Evolutionary conservation across 371 early-diverging fungal species (phyloP).

Genomic region (Mucor mucedo): DNA sequence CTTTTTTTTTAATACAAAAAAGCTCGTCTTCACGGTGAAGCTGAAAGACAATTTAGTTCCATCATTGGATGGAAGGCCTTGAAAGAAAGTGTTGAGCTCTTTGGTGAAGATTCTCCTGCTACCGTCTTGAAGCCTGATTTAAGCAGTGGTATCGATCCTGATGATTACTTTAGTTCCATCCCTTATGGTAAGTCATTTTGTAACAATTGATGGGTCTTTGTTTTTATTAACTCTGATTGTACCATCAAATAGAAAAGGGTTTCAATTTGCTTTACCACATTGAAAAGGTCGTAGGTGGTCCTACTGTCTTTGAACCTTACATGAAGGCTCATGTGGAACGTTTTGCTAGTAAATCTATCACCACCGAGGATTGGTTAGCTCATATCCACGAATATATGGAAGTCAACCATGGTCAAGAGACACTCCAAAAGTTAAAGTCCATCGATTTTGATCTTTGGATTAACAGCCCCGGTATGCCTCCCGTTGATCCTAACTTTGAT

Average conservation of each 20-base stretch:
- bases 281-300: slow-evolving; percentile 87
- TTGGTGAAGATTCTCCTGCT: slow-evolving; percentile 75
- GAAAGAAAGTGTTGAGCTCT: slow-evolving; percentile 78
- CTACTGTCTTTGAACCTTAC: slow-evolving; percentile 82
- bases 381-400: slow-evolving; percentile 79
- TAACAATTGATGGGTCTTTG: not conserved
- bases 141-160: slow-evolving; percentile 84
- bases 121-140: slow-evolving; percentile 84
- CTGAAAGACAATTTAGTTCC: slow-evolving; percentile 84
- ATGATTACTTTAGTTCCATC: slow-evolving; percentile 91
- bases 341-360: slow-evolving; percentile 89
- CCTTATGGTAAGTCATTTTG: slow-evolving; percentile 76
- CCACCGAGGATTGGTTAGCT: slow-evolving; percentile 85
- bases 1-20: not conserved
- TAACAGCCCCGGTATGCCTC: slow-evolving; percentile 86
- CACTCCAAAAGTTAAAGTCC: slow-evolving; percentile 67
- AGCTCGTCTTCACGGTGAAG: slow-evolving; percentile 81
- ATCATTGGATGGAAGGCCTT: slow-evolving; percentile 82
- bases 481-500: slow-evolving; percentile 86
- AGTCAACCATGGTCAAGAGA: slow-evolving; percentile 63
- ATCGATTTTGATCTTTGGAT: slow-evolving; percentile 95
- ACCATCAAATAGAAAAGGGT: slow-evolving; percentile 75
- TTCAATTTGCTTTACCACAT: slow-evolving; percentile 92
- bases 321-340: slow-evolving; percentile 82
- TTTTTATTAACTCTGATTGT: too few relatives aligned